A percentile compares a stretch with the other conserved stretches of the same genome.
phyloP scores from a whole-genome alignment of 176 grass and related monocot genomes.

The Oryza punctata region DNA sequence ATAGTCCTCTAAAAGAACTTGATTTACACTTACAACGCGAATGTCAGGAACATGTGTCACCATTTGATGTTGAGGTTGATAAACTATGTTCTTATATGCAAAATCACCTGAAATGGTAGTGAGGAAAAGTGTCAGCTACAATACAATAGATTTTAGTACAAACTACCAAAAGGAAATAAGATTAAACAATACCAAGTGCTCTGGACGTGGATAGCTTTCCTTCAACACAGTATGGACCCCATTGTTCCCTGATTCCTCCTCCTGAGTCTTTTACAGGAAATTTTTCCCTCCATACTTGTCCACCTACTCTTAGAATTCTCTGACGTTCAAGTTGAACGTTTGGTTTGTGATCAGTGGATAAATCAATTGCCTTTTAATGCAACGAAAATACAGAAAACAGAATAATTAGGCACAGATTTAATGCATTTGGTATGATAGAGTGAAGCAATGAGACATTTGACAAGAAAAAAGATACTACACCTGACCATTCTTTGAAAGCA shows the following conservation, averaged over 20 bases:
- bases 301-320: background rate
- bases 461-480: constrained; percentile 8
- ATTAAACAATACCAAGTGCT: constrained; percentile 21
- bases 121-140: background rate
- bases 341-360: constrained; percentile 37
- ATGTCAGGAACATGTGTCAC: constrained; percentile 31
- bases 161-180: constrained; percentile 1
- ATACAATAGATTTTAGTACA: background rate
- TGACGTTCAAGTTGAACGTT: background rate
- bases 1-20: background rate
- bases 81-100: constrained; percentile 7
- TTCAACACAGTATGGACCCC: background rate
- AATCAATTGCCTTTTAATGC: constrained; percentile 29
- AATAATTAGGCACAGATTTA: background rate
- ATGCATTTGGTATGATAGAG: background rate
- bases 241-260: too few species aligned
- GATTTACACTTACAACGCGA: background rate
- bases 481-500: constrained; percentile 22
- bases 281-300: too few species aligned
- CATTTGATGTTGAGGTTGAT: background rate
- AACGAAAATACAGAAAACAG: constrained; percentile 3
- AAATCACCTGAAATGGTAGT: constrained; percentile 13
- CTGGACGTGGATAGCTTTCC: background rate
- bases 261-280: too few species aligned
- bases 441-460: constrained; percentile 6